Base-by-base conservation (phyloP, 139 green algal genomes). In the Ostreobium quekettii region DNA sequence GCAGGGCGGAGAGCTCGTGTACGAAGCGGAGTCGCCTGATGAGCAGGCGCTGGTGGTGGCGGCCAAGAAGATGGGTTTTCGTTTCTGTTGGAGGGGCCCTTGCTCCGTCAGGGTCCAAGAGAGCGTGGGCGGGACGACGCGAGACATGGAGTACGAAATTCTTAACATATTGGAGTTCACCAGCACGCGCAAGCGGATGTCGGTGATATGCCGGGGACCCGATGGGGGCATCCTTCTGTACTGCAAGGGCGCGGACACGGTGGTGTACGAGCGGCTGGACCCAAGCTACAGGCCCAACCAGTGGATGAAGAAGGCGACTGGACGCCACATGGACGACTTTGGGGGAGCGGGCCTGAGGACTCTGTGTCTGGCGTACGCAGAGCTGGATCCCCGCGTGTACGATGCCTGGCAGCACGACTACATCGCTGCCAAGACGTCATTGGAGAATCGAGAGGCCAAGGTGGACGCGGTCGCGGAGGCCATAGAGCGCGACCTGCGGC, bases 161-260 rank as follows among this genome's bases (percentile, higher is more conserved):
- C 79, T 99, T 3, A 94, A 93, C 77, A 78, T 97, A 7, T 80
- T 99, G 60, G 93, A 99, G 80, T 99, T 97, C 82, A 92, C 84
- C 73, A 87, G 62, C 46, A 86, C 90, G 6, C 80, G 87, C 67
- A 91, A 92, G 74, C 82, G 87, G 60, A 90, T 90, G 86, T 82
- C 61, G n/a, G 79, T 89, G 47, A 82, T 95, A 31, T 82, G 86
- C 39, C 83, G 87, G 31, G 67, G 49, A 2, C 79, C 83, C 5
- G 73, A 91, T 60, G 81, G 78, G 31, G 59, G 58, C 22, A 75
- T 95, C 56, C 71, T 82, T 19, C 48, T 88, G 26, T 86, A 83
- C 75, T 81, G 70, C 71, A 88, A 88, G 82, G 88, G 88, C 7
- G 88, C 86, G 1, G 88, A 95, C 79, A 89, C 81, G 24, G 85